Evolutionary conservation across 2,329 filamentous ascomycete species (phyloP), one percentile per base, ranked within the genome.

Genomic region (Hymenoscyphus linearis): DNA sequence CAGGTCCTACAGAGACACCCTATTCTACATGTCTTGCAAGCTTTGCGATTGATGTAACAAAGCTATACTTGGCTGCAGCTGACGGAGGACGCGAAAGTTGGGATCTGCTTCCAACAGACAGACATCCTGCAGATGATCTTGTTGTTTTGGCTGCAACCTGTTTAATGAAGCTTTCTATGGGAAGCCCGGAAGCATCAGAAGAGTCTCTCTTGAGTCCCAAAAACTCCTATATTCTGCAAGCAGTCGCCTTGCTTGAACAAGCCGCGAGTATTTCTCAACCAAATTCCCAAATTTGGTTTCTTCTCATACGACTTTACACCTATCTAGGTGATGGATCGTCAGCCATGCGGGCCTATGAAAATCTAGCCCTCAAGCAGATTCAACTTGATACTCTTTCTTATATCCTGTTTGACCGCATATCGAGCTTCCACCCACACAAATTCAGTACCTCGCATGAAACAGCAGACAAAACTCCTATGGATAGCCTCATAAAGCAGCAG

Each of bases 301-400:
- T 77, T 12, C 68, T 77, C 6, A 68, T 75, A 25, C 71, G 74
- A 36, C 50, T 76, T 52, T 76, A 76, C 62, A 64, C 69, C 27
- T 70, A 72, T 34, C 64, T 77, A 27, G 76, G 76, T 4, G 73
- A 72, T 61, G 71, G 72, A 10, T 72, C 72, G 7, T 67, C 74
- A 26, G 76, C 75, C 22, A 69, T 75, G 68, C 68, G 71, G 57
- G 66, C 72, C 52, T 77, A 75, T 57, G 67, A 73, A 50, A 69
- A 72, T 47, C 66, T 77, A 25, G 68, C 68, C 50, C 68, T 76
- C 56, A 77, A 77, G 58, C 73, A 76, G 61, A 71, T 77, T 44
- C 76, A 77, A 62, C 69, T 73, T 36, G 74, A 76, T 62, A 77
- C 76, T 2, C 59, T 77, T 55, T 72, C 74, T 6, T 75, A 76